Evolutionary conservation across 2,329 filamentous ascomycete genomes (phyloP).

Genomic region (Ambrosiella cleistominuta): DNA sequence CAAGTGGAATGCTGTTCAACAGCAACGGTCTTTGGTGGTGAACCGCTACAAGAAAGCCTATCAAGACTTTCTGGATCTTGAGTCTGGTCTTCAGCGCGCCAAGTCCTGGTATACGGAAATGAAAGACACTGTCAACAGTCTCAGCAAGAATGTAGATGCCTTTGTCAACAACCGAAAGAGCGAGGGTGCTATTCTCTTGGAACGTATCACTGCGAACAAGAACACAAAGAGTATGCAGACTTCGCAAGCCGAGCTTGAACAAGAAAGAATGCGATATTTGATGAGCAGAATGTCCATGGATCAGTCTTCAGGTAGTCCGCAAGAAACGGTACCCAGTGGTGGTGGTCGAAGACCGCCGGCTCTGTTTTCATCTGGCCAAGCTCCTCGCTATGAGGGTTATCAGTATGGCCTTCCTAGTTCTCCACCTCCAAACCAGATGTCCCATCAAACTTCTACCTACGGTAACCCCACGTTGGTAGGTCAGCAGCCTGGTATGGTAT

Average conservation of each 20-base stretch:
- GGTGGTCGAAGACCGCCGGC: conserved; percentile 21
- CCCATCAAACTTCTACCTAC: conserved; percentile 19
- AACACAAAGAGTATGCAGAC: neutral
- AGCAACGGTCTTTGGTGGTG: conserved; percentile 65
- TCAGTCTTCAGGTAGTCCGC: conserved; percentile 19
- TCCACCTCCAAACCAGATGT: conserved; percentile 31
- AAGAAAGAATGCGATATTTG: conserved; percentile 68
- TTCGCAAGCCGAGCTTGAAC: conserved; percentile 66
- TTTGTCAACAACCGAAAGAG: conserved; percentile 90
- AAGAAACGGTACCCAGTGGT: neutral
- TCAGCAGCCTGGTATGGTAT: conserved; percentile 20
- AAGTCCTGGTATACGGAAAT: conserved; percentile 92
- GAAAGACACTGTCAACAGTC: conserved; percentile 79
- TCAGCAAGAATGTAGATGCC: conserved; percentile 88
- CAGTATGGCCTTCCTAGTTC: conserved; percentile 44
- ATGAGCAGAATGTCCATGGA: conserved; percentile 96
- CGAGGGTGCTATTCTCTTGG: conserved; percentile 78
- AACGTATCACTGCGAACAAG: conserved; percentile 58
- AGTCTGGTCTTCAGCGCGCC: conserved; percentile 69
- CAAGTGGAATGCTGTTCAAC: conserved; percentile 79
- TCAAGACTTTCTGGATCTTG: conserved; percentile 79
- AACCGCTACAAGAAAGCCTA: conserved; percentile 80
- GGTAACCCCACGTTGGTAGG: conserved; percentile 17
- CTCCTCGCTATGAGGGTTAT: conserved; percentile 34
- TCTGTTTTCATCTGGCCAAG: conserved; percentile 30